phyloP scores from a whole-genome alignment of 495 filamentous ascomycete species.

The Ascodesmis nigricans region DNA sequence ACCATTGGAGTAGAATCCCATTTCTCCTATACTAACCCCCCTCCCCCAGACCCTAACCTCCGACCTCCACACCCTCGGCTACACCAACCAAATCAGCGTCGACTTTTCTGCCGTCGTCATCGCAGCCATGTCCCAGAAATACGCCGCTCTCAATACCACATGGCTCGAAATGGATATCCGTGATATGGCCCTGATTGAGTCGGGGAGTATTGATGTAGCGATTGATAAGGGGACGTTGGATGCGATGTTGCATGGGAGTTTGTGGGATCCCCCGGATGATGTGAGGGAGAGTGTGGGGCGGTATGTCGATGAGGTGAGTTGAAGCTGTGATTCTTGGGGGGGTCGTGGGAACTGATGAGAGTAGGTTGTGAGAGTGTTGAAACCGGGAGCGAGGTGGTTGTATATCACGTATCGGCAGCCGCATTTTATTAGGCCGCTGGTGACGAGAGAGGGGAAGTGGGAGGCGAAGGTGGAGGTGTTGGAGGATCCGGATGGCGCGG shows the following conservation, averaged over 20 bases:
- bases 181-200: conserved; percentile 24
- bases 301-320: conserved; percentile 32
- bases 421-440: conserved; percentile 34
- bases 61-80: conserved; percentile 28
- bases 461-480: conserved; percentile 26
- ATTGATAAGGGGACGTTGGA: conserved; percentile 43
- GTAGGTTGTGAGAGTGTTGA: conserved; percentile 32
- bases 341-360: conserved; percentile 8
- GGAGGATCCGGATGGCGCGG: conserved; percentile 20
- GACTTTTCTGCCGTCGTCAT: conserved; percentile 37
- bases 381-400: conserved; percentile 30
- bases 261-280: conserved; percentile 34
- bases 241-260: conserved; percentile 36
- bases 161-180: conserved; percentile 35
- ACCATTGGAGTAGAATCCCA: too few species aligned
- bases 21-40: too few species aligned
- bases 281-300: conserved; percentile 29
- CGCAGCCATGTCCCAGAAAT: conserved; percentile 27
- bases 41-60: conserved; percentile 33
- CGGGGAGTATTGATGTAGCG: conserved; percentile 30
- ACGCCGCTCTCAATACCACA: conserved; percentile 15
- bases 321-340: not conserved
- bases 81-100: conserved; percentile 32
- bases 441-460: conserved; percentile 28
- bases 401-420: conserved; percentile 39